Evolutionary conservation across 2,329 filamentous ascomycete genomes (phyloP), one percentile per base, ranked within the genome.

Genomic region (Rhynchosporium graminicola): DNA sequence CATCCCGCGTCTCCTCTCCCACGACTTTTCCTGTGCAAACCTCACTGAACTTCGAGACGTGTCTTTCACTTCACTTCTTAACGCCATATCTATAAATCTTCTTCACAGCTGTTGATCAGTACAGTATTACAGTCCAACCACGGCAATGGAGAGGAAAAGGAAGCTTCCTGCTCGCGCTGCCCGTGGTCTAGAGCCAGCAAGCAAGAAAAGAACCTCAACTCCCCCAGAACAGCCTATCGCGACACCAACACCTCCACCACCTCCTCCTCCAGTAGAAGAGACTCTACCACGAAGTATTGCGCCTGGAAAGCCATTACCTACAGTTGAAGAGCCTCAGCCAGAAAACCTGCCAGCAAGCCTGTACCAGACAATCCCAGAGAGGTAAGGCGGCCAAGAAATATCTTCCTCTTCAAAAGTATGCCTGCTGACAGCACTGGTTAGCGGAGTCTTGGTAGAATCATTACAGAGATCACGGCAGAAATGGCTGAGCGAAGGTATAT

Each of bases 401-500:
- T 45, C 29, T 38, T 15, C 20, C 31, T 52, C 10, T 31, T 28
- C 2, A 29, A 15, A 38, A 50, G 26, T 43, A 50, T 55, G 57
- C 46, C 63, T 64, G 42, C 20, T 20, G 20, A 20, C 20, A 20
- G 20, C 1, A 20, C 20, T 20, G 20, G 20, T 20, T 20, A 92
- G 91, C 76, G 89, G 88, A 68, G 89, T 94, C 26, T 79, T 94
- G 62, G 81, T 84, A 70, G 88, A 92, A 68, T 91, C 90, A 2
- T 80, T 95, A 31, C 78, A 83, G 56, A 83, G 89, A 71, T 95
- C 91, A 70, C 87, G 89, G 63, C 81, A 87, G 62, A 85, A 83
- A 81, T 92, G 89, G 89, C 82, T 89, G 29, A 83, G 80, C 71
- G 86, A 89, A 68, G 87, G 88, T 36, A 81, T 92, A 54, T 91